Evolutionary conservation across 371 early-diverging fungal species (phyloP).

Genomic region (Capniomyces stellatus): DNA sequence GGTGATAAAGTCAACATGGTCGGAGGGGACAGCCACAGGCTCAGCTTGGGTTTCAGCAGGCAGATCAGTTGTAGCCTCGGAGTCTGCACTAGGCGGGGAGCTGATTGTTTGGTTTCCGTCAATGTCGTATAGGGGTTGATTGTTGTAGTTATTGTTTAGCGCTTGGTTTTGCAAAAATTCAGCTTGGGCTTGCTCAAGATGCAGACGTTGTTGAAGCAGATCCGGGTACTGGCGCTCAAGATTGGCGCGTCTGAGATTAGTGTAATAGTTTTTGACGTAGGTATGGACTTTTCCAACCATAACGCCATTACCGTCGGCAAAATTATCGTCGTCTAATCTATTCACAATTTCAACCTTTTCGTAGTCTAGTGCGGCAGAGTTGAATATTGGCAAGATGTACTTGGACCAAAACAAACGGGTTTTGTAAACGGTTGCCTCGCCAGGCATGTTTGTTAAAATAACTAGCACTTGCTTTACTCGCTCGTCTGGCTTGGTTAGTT

Average conservation of each 20-base stretch:
- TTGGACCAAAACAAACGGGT: constrained; percentile 21
- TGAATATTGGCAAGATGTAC: constrained; percentile 25
- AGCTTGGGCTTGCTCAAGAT: not conserved
- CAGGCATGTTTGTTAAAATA: constrained; percentile 19
- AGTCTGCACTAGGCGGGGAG: too few relatives aligned
- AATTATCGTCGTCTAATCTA: not conserved
- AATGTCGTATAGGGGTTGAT: too few relatives aligned
- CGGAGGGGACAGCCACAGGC: constrained; percentile 7
- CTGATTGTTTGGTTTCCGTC: too few relatives aligned
- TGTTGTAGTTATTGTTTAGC: not conserved
- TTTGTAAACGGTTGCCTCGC: constrained; percentile 23
- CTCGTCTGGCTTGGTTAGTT: constrained; percentile 15
- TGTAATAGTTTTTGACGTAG: not conserved
- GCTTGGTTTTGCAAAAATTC: not conserved
- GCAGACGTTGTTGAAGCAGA: not conserved
- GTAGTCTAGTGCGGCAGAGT: constrained; percentile 23
- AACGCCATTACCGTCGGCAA: not conserved
- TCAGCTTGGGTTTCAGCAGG: constrained; percentile 18
- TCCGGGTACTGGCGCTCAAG: not conserved
- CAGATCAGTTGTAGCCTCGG: not conserved
- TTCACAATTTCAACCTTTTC: constrained; percentile 11
- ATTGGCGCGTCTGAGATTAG: not conserved
- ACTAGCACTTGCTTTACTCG: constrained; percentile 19
- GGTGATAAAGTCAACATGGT: not conserved
- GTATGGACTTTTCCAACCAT: constrained; percentile 1